Base-by-base conservation (phyloP, 1,284 basidiomycete genomes). In the Ustilago trichophora region DNA sequence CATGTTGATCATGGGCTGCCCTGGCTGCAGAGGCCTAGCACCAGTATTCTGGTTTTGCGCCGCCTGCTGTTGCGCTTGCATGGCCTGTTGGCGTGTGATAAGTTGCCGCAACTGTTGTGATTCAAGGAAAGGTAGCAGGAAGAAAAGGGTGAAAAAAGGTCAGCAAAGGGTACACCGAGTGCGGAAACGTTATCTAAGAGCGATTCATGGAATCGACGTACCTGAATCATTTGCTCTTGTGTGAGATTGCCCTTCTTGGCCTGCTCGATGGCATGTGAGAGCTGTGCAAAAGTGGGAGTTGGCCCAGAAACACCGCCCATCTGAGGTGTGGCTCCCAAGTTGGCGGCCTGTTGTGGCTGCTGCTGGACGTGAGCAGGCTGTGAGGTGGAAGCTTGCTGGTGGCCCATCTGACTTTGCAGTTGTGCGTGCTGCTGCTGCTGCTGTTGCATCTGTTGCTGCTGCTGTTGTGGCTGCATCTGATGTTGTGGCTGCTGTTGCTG, bases 21-120 rank as follows among this genome's bases (percentile, higher is more conserved):
- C 68, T 12, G 66, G 63, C 29, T 76, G 73, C 27, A 60, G 38
- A 16, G 67, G 62, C 26, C 67, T 50, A 12, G 54, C 53, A 16
- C 51, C 51, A 11, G 43, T 21, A 29, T 65, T 70, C 37, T 73
- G 71, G 31, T 55, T 65, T 25, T 68, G 70, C 2, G 60, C 51
- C 33, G 56, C 58, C 38, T 60, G 59, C 42, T 75, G 73, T 50
- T 75, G 73, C 18, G 72, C 64, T 25, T 72, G 70, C 57, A 69
- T 68, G 12, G 59, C 58, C 43, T 65, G 71, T 34, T 62, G 71
- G 24, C 71, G 52, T 15, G 62, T 59, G 52, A 70, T 70, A 12
- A 64, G 53, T 48, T 70, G 67, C 34, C 67, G 55, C 38, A 70
- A 41, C 67, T 70, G 33, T 34, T 32, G 22, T n/a, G 5, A 19